These are phyloP conservation scores for Chytridiales sp. DNA, from an alignment of 371 early-diverging fungal genomes.

Conservation along the genomic window DNA sequence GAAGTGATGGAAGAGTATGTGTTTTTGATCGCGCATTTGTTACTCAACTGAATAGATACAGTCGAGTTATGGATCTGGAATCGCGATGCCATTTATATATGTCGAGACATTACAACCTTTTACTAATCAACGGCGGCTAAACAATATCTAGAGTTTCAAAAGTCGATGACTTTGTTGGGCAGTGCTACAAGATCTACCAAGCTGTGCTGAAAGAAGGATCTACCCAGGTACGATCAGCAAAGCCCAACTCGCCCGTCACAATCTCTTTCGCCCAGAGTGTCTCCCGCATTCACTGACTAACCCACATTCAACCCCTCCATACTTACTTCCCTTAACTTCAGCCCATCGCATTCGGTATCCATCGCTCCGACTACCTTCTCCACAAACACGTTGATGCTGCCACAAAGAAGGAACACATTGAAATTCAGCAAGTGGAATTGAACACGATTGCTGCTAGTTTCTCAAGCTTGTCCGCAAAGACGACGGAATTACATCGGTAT, in stretches of 20 bases:
- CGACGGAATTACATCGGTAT: constrained; percentile 79
- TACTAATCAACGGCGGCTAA: no score
- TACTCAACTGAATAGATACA: no score
- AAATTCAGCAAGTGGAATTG: constrained; percentile 91
- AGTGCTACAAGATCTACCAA: constrained; percentile 77
- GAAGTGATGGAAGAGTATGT: constrained; percentile 75
- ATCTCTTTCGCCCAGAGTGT: neutral
- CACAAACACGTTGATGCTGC: constrained; percentile 49
- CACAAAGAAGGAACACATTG: constrained; percentile 27
- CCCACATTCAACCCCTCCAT: neutral
- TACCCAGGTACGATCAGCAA: constrained; percentile 54
- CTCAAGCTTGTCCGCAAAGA: constrained; percentile 73
- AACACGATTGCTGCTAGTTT: constrained; percentile 96
- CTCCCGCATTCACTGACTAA: neutral
- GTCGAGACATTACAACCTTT: no score
- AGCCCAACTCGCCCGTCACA: neutral
- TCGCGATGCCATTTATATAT: no score
- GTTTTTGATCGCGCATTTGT: no score
- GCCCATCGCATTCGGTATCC: constrained; percentile 73
- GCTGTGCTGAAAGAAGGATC: constrained; percentile 59
- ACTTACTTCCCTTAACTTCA: constrained; percentile 3
- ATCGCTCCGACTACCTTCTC: constrained; percentile 93
- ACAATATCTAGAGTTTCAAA: constrained; percentile 63
- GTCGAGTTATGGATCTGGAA: no score
- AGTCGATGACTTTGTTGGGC: constrained; percentile 81